These are phyloP conservation scores for Hysterium pulicare DNA, from an alignment of 2,329 filamentous ascomycete species.

Conservation along the genomic window DNA sequence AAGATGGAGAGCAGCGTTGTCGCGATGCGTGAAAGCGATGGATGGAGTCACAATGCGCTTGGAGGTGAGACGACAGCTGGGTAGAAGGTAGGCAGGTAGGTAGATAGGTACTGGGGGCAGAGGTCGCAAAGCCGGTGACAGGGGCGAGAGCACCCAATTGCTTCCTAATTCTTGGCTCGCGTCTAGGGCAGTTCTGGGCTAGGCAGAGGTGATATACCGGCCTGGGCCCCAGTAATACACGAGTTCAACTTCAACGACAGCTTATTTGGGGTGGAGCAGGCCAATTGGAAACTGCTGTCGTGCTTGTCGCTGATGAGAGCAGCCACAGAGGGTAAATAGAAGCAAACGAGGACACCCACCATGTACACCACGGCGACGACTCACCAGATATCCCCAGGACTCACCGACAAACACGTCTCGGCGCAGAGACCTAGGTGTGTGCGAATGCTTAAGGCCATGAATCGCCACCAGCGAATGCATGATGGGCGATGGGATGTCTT, in stretches of 20 bases:
- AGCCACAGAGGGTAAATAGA: neutral
- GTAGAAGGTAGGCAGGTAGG: neutral
- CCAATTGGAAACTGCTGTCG: neutral
- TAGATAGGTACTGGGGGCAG: conserved; percentile 2
- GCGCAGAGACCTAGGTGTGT: neutral
- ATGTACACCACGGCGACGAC: neutral
- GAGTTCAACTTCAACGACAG: conserved; percentile 13
- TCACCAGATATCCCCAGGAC: too few relatives aligned
- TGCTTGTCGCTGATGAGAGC: neutral
- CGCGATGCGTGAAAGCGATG: neutral
- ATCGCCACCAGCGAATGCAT: neutral
- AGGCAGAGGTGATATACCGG: conserved; percentile 21
- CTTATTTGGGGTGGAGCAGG: conserved; percentile 6
- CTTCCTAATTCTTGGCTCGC: conserved; percentile 15
- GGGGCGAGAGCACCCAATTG: conserved; percentile 16
- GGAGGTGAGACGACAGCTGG: neutral
- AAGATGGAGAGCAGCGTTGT: conserved; percentile 8
- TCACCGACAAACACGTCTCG: neutral
- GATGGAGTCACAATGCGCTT: neutral
- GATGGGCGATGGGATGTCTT: neutral
- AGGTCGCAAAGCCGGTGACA: conserved; percentile 18
- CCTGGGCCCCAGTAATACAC: conserved; percentile 17
- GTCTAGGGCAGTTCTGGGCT: conserved; percentile 22
- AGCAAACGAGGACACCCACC: neutral
- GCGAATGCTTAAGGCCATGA: conserved; percentile 2